These are phyloP conservation scores for Digitaria exilis DNA, from an alignment of 202 grass and related monocot species.

Conservation along the genomic window DNA sequence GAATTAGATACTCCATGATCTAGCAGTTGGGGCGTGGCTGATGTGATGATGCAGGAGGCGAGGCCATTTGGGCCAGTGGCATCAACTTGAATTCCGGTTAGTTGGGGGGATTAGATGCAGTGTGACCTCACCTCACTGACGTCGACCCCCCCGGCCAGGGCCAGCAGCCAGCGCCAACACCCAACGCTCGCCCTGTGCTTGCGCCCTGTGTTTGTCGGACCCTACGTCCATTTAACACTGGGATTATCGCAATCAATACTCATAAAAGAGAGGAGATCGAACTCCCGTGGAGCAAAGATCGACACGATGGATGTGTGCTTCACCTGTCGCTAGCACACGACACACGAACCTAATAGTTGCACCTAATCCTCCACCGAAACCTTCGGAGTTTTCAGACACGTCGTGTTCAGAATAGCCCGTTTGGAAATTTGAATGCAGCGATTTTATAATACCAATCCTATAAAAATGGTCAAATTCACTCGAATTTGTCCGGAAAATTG, in stretches of 20 bases:
- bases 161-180: conserved; percentile 31
- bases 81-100: conserved; percentile 36
- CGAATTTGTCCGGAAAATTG: neutral
- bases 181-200: conserved; percentile 31
- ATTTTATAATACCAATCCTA: neutral
- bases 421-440: neutral
- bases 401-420: neutral
- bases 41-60: conserved; percentile 2
- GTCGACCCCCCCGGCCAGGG: neutral
- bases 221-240: conserved; percentile 25
- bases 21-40: conserved; percentile 23
- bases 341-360: neutral
- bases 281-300: neutral
- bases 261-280: neutral
- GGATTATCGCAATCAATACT: conserved; percentile 36
- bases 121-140: conserved; percentile 26
- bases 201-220: too few species aligned
- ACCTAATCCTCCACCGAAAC: neutral
- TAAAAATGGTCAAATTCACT: neutral
- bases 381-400: neutral
- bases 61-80: neutral
- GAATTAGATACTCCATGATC: neutral
- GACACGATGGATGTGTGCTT: neutral
- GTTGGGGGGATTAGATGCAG: conserved; percentile 44
- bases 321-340: neutral